Conservation (phyloP, 176 grass and related monocot species). For the Lolium perenne region DNA sequence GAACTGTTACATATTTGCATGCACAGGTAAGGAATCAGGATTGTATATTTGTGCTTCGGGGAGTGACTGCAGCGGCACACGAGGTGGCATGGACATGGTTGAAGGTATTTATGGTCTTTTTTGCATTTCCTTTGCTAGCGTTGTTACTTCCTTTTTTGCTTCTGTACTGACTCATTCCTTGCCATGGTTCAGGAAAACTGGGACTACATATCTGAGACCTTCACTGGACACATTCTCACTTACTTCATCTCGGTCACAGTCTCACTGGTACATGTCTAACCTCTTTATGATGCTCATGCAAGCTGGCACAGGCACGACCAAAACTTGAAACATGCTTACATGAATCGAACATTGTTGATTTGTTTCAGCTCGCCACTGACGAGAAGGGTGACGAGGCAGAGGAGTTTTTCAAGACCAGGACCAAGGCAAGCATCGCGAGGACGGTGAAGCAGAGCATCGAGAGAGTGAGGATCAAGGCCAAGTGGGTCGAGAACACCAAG, state of each 20-base stretch:
- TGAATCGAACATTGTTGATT: not conserved
- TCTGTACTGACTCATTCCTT: constrained; percentile 30
- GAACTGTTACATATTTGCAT: constrained; percentile 34
- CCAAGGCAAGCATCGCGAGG: constrained; percentile 69
- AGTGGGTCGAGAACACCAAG: constrained; percentile 76
- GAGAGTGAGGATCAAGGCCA: constrained; percentile 77
- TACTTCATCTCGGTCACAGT: constrained; percentile 59
- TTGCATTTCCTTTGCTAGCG: not conserved
- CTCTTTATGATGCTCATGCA: not conserved
- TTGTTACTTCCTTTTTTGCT: constrained; percentile 15
- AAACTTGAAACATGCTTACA: not conserved
- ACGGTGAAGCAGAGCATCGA: constrained; percentile 92
- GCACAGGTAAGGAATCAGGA: constrained; percentile 91
- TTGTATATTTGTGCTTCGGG: constrained; percentile 66
- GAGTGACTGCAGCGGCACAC: constrained; percentile 61
- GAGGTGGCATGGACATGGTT: constrained; percentile 91
- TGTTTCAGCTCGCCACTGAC: constrained; percentile 69
- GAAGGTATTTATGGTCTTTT: constrained; percentile 61
- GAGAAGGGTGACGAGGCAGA: constrained; percentile 78
- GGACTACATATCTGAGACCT: constrained; percentile 75
- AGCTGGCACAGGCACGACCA: not conserved
- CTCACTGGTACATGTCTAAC: constrained; percentile 53
- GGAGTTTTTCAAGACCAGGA: constrained; percentile 76
- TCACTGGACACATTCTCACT: constrained; percentile 80
- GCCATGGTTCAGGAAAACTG: constrained; percentile 78